Conservation (phyloP, 1,284 basidiomycete genomes). For the Cutaneotrichosporon sp. region DNA sequence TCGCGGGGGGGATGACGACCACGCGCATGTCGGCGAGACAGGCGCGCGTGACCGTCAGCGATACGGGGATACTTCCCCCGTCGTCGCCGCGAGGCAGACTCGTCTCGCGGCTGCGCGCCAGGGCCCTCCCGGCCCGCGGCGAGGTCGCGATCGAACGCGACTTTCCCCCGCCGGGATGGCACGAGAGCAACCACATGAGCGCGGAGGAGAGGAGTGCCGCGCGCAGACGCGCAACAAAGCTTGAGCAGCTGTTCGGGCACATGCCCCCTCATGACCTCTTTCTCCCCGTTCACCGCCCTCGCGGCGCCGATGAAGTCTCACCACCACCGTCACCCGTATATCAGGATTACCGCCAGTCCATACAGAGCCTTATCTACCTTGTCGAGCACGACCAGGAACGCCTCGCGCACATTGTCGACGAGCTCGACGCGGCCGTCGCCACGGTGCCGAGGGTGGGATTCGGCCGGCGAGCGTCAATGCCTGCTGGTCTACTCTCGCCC, state of each 20-base stretch:
- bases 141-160: neutral
- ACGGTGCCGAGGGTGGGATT: neutral
- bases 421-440: conserved; percentile 11
- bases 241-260: conserved; percentile 34
- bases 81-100: neutral
- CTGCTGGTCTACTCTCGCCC: neutral
- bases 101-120: too few species aligned
- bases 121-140: neutral
- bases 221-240: conserved; percentile 27
- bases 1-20: neutral
- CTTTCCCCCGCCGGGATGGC: neutral
- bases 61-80: too few species aligned
- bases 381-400: conserved; percentile 29
- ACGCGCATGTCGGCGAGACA: too few species aligned
- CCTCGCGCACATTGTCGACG: conserved; percentile 29
- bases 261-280: conserved; percentile 25
- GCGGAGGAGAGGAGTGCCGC: conserved; percentile 24
- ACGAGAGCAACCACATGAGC: conserved; percentile 2
- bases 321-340: neutral
- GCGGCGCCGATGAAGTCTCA: neutral
- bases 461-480: neutral
- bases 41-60: too few species aligned
- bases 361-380: conserved; percentile 29
- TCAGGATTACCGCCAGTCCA: conserved; percentile 23
- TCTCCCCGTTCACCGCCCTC: conserved; percentile 2